Evolutionary conservation across 2,329 filamentous ascomycete species (phyloP).

Genomic region (Penicillium janthinellum): DNA sequence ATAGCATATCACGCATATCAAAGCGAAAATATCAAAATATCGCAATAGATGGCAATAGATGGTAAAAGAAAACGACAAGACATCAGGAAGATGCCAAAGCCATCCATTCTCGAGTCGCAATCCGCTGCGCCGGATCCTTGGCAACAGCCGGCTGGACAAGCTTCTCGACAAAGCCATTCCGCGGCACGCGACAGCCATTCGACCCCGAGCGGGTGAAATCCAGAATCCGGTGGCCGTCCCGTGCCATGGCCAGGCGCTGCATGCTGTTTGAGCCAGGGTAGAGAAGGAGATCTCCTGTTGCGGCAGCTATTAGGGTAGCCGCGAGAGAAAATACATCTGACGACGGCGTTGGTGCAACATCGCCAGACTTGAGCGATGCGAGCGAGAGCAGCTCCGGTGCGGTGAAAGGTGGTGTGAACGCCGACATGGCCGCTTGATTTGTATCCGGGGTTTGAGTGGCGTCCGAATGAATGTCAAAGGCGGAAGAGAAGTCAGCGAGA

Average conservation of each 20-base stretch:
- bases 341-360: conserved; percentile 38
- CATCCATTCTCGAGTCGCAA: conserved; percentile 37
- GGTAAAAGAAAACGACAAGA: not conserved
- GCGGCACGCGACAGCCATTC: conserved; percentile 43
- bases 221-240: conserved; percentile 47
- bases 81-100: conserved; percentile 20
- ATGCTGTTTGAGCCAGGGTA: conserved; percentile 45
- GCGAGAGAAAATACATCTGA: conserved; percentile 52
- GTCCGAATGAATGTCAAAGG: conserved; percentile 28
- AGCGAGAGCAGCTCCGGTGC: conserved; percentile 48
- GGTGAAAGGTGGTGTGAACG: conserved; percentile 49
- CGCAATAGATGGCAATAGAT: not conserved
- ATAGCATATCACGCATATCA: not conserved
- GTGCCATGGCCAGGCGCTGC: conserved; percentile 47
- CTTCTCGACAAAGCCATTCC: conserved; percentile 45
- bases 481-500: conserved; percentile 50
- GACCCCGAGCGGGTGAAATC: conserved; percentile 42
- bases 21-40: not conserved
- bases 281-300: conserved; percentile 48
- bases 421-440: conserved; percentile 35
- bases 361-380: conserved; percentile 38
- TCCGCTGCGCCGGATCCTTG: conserved; percentile 41
- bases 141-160: conserved; percentile 41
- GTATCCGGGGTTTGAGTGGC: conserved; percentile 12
- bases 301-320: conserved; percentile 48